phyloP scores from a whole-genome alignment of 2,329 filamentous ascomycete genomes.

The Metarhizium rileyi region DNA sequence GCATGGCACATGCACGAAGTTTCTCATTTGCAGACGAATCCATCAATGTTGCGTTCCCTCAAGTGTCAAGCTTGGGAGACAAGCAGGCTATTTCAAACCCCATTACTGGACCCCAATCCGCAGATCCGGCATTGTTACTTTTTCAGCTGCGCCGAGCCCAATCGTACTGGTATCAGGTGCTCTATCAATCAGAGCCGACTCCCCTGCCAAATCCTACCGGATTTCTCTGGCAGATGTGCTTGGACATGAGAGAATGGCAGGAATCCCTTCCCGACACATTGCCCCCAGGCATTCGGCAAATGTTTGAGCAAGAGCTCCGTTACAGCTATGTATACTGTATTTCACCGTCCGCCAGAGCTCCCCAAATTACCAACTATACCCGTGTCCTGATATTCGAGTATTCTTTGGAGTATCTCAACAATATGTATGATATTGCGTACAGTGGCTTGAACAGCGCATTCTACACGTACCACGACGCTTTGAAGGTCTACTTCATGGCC shows the following conservation, averaged over 20 bases:
- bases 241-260: constrained; percentile 72
- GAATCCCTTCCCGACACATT: constrained; percentile 61
- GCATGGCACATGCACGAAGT: constrained; percentile 74
- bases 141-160: constrained; percentile 79
- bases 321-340: constrained; percentile 90
- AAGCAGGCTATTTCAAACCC: constrained; percentile 32
- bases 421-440: constrained; percentile 58
- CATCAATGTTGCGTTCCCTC: constrained; percentile 69
- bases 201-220: constrained; percentile 58
- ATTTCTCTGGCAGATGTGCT: constrained; percentile 68
- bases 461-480: constrained; percentile 78
- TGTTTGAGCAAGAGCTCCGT: constrained; percentile 79
- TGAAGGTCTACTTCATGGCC: constrained; percentile 70
- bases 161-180: constrained; percentile 80
- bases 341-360: constrained; percentile 66
- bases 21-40: constrained; percentile 94
- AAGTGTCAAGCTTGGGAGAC: constrained; percentile 32
- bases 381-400: constrained; percentile 80
- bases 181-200: constrained; percentile 68
- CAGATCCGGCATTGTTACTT: constrained; percentile 64
- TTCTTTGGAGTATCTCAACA: constrained; percentile 69
- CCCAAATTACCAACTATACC: constrained; percentile 64
- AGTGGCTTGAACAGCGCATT: constrained; percentile 52
- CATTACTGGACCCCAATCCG: constrained; percentile 36
- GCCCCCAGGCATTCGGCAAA: constrained; percentile 55